Conservation (phyloP, 345 rosid species). For the Syzygium aqueum region DNA sequence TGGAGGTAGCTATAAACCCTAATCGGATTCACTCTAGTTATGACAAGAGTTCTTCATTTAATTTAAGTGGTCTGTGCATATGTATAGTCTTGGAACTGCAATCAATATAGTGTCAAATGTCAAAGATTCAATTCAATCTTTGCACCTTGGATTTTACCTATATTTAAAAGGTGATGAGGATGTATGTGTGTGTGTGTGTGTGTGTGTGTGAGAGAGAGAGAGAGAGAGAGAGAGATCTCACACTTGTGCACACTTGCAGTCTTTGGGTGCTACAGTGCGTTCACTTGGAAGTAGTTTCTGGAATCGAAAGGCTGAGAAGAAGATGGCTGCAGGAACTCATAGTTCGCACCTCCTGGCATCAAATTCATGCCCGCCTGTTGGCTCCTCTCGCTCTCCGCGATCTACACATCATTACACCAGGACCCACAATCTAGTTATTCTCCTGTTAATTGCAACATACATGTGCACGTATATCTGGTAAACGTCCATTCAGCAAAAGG, state of each 20-base stretch:
- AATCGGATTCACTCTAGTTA: not conserved
- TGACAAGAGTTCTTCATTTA: not conserved
- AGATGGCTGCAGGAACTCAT: conserved; percentile 52
- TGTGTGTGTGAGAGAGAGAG: not conserved
- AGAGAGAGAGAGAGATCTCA: not conserved
- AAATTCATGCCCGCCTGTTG: conserved; percentile 54
- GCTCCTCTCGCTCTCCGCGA: conserved; percentile 82
- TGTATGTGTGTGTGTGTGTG: too few species aligned
- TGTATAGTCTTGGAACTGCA: not conserved
- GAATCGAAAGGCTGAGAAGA: conserved; percentile 42
- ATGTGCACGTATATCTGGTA: not conserved
- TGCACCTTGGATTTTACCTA: not conserved
- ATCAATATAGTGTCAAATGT: not conserved
- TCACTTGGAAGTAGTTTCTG: conserved; percentile 72
- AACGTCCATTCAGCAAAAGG: not conserved
- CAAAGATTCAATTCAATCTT: not conserved
- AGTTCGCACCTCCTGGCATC: conserved; percentile 73
- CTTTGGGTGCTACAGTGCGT: conserved; percentile 42
- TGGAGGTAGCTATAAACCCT: not conserved
- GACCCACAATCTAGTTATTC: not conserved
- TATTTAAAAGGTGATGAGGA: not conserved
- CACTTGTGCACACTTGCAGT: not conserved
- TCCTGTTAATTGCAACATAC: not conserved
- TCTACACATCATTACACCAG: conserved; percentile 15
- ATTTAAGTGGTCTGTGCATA: not conserved